Evolutionary conservation across 1,284 basidiomycete species (phyloP), one percentile per base, ranked within the genome.

Genomic region (Naganishia sp.): DNA sequence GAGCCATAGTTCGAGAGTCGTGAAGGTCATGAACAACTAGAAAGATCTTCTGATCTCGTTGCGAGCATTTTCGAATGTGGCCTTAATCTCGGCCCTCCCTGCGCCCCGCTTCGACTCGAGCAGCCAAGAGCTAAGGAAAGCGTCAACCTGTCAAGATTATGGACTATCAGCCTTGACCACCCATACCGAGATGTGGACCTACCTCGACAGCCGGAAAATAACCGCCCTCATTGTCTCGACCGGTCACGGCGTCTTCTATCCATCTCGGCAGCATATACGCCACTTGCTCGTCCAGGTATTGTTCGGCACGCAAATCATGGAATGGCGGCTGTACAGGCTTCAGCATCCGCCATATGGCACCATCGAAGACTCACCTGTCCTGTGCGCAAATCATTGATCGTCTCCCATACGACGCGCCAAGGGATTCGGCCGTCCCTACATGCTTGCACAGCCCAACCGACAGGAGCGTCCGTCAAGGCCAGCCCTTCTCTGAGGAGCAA

Each of bases 201-300:
- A 73, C 72, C 33, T 70, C 72, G 11, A 71, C 70, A 3, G 72
- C 65, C 3, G 72, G 70, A 39, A 73, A 70, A 33, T 66, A 68
- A 10, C 60, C 53, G 36, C 55, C 50, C 16, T 64, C 61, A 7
- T 49, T 56, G 46, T 67, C 60, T 31, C 49, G 43, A 10, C 66
- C 66, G 21, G 48, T 33, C 21, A 46, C 39, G 11, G 61, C 60
- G 21, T 67, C 67, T 33, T 70, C 67, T 33, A 74, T 66, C 73
- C 73, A 74, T n/a, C 23, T 50, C 11, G 45, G 44, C 16, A 75
- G 68, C 3, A 77, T 42, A 2, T 72, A 68, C 1, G 72, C 75
- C 2, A 75, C 72, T 68, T 80, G 77, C 53, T 78, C 76, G 33
- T 75, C 74, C 43, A 75, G 75, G 68, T 73, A 80, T 56, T 76